These are phyloP conservation scores for Botrytis byssoidea DNA, from an alignment of 2,329 filamentous ascomycete genomes.

Conservation along the genomic window DNA sequence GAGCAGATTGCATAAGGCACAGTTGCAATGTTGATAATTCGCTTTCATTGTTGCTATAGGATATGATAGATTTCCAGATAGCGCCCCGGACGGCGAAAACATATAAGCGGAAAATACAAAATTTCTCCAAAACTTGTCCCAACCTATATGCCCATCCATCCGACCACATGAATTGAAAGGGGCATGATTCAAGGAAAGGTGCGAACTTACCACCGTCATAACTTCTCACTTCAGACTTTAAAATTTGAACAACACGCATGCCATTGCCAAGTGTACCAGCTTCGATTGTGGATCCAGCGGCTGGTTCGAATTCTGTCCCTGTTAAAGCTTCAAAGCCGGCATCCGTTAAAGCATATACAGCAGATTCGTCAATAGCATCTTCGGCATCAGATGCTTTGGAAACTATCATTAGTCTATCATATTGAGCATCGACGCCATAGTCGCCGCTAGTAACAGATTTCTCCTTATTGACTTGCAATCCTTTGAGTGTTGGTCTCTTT, in stretches of 20 bases:
- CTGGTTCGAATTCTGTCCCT: slow-evolving; percentile 87
- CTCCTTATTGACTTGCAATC: slow-evolving; percentile 48
- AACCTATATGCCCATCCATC: slow-evolving; percentile 14
- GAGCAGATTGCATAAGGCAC: slow-evolving; percentile 35
- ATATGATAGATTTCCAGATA: slow-evolving; percentile 40
- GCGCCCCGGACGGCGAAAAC: slow-evolving; percentile 34
- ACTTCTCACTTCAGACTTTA: slow-evolving; percentile 81
- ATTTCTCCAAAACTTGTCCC: slow-evolving; percentile 3
- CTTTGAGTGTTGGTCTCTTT: slow-evolving; percentile 64
- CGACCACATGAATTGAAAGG: not conserved
- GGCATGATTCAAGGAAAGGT: slow-evolving; percentile 27
- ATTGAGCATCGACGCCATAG: slow-evolving; percentile 58
- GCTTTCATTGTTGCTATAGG: slow-evolving; percentile 45
- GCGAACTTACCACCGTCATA: slow-evolving; percentile 77
- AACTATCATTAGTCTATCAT: slow-evolving; percentile 80
- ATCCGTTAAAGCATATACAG: slow-evolving; percentile 73
- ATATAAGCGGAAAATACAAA: slow-evolving; percentile 22
- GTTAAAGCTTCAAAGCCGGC: slow-evolving; percentile 72
- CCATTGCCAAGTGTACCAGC: slow-evolving; percentile 79
- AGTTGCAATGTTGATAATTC: slow-evolving; percentile 32
- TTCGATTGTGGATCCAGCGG: slow-evolving; percentile 82
- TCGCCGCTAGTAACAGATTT: slow-evolving; percentile 51
- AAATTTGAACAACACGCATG: slow-evolving; percentile 80
- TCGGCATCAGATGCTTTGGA: slow-evolving; percentile 68
- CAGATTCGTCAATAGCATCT: slow-evolving; percentile 64